These are phyloP conservation scores for Ceratocystis papillata DNA, from an alignment of 2,329 filamentous ascomycete genomes.

Conservation along the genomic window DNA sequence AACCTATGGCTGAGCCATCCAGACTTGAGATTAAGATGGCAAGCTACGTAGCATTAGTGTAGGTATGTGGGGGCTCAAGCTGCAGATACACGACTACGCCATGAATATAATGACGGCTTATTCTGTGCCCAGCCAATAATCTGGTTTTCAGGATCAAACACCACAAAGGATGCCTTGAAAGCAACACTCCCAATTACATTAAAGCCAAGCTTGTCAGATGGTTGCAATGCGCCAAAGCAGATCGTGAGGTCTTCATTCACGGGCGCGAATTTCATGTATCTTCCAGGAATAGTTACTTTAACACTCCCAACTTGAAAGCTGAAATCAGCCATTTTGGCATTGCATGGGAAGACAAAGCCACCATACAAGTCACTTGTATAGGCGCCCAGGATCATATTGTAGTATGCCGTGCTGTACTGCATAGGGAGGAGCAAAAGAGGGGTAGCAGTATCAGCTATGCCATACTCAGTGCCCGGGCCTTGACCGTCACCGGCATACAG, in stretches of 20 bases:
- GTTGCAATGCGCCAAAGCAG: slow-evolving; percentile 59
- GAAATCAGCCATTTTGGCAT: slow-evolving; percentile 38
- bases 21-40: too few relatives aligned
- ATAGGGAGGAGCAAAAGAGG: slow-evolving; percentile 51
- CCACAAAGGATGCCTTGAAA: slow-evolving; percentile 51
- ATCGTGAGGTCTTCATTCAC: slow-evolving; percentile 37
- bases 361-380: slow-evolving; percentile 33
- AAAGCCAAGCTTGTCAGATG: slow-evolving; percentile 35
- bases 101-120: too few relatives aligned
- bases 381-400: slow-evolving; percentile 38
- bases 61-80: too few relatives aligned
- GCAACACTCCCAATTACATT: slow-evolving; percentile 55
- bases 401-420: slow-evolving; percentile 41
- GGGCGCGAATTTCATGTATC: slow-evolving; percentile 43
- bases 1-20: too few relatives aligned
- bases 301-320: slow-evolving; percentile 48
- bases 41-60: too few relatives aligned
- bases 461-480: background rate
- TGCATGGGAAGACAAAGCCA: slow-evolving; percentile 41
- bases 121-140: slow-evolving; percentile 20
- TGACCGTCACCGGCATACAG: background rate
- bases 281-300: slow-evolving; percentile 46
- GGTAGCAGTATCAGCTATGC: slow-evolving; percentile 49
- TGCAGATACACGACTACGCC: too few relatives aligned
- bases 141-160: slow-evolving; percentile 46